These are phyloP conservation scores for Paramyrothecium roridum DNA, from an alignment of 2,329 filamentous ascomycete species.

Conservation along the genomic window DNA sequence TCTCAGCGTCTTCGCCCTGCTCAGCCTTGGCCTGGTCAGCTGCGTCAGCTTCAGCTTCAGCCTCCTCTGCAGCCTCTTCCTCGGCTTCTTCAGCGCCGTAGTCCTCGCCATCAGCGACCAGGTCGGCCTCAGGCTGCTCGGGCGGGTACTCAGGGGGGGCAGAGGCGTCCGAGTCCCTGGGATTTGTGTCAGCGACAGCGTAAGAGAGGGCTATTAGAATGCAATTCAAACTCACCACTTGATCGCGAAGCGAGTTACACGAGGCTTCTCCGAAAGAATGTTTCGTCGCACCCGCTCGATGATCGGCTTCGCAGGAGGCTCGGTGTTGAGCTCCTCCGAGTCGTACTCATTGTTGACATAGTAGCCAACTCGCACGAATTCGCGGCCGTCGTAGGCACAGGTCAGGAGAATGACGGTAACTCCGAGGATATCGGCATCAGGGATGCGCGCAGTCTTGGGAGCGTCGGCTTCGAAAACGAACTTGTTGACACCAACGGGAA, in stretches of 20 bases:
- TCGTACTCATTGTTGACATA: slow-evolving; percentile 99
- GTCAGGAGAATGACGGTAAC: slow-evolving; percentile 96
- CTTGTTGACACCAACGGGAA: slow-evolving; percentile 96
- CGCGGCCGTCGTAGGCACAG: slow-evolving; percentile 92
- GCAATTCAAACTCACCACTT: slow-evolving; percentile 70
- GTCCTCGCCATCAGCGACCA: slow-evolving; percentile 76
- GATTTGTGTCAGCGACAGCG: not conserved
- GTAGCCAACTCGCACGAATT: slow-evolving; percentile 97
- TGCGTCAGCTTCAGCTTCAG: slow-evolving; percentile 46
- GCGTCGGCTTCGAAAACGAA: slow-evolving; percentile 96
- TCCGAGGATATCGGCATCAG: slow-evolving; percentile 90
- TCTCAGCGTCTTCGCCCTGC: slow-evolving; percentile 67
- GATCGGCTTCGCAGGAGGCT: slow-evolving; percentile 87
- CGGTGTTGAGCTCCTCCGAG: slow-evolving; percentile 80
- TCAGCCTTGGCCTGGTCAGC: slow-evolving; percentile 38
- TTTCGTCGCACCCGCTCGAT: slow-evolving; percentile 91
- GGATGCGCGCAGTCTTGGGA: slow-evolving; percentile 86
- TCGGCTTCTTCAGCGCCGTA: slow-evolving; percentile 91
- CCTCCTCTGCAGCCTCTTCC: slow-evolving; percentile 61
- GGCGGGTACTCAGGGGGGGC: slow-evolving; percentile 95
- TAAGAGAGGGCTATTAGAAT: too few species aligned
- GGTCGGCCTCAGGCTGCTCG: slow-evolving; percentile 94
- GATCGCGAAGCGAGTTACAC: slow-evolving; percentile 96
- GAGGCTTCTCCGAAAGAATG: slow-evolving; percentile 92
- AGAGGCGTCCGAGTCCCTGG: slow-evolving; percentile 94